Evolutionary conservation across 306 rosid species (phyloP).

Genomic region (cucumber (Cucumis sativus)): DNA sequence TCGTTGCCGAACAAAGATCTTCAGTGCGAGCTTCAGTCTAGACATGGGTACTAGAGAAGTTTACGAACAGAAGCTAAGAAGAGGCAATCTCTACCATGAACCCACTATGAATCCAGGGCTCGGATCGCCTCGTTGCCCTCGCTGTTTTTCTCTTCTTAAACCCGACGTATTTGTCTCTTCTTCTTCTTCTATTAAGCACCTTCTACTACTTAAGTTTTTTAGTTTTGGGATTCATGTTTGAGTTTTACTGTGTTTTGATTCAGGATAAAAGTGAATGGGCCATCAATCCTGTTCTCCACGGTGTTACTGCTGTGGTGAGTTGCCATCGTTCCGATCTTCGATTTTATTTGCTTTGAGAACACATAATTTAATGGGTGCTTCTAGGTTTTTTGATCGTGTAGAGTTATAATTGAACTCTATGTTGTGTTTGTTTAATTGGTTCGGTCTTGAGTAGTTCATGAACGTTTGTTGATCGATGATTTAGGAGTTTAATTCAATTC

Average conservation of each 20-base stretch:
- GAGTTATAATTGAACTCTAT: not conserved
- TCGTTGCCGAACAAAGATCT: not conserved
- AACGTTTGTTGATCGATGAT: not conserved
- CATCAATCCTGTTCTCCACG: conserved; percentile 62
- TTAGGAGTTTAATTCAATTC: not conserved
- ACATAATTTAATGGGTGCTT: not conserved
- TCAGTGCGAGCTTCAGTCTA: too few species aligned
- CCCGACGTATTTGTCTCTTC: conserved; percentile 24
- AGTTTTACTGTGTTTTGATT: conserved; percentile 4
- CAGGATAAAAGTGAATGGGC: conserved; percentile 77
- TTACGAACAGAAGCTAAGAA: conserved; percentile 69
- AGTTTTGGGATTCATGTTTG: not conserved
- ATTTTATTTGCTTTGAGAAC: not conserved
- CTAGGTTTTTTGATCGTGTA: not conserved
- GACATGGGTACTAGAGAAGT: conserved; percentile 80
- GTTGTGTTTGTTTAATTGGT: not conserved
- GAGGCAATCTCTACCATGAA: conserved; percentile 62
- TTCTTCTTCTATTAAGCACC: not conserved
- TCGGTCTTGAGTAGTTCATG: not conserved
- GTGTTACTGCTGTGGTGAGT: conserved; percentile 66
- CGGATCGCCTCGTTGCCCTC: conserved; percentile 81
- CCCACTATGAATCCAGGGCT: conserved; percentile 91
- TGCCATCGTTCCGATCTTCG: not conserved
- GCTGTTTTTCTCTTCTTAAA: conserved; percentile 69
- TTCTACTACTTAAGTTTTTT: not conserved